Base-by-base conservation (phyloP, 495 filamentous ascomycete genomes). In the Neurospora discreta region DNA sequence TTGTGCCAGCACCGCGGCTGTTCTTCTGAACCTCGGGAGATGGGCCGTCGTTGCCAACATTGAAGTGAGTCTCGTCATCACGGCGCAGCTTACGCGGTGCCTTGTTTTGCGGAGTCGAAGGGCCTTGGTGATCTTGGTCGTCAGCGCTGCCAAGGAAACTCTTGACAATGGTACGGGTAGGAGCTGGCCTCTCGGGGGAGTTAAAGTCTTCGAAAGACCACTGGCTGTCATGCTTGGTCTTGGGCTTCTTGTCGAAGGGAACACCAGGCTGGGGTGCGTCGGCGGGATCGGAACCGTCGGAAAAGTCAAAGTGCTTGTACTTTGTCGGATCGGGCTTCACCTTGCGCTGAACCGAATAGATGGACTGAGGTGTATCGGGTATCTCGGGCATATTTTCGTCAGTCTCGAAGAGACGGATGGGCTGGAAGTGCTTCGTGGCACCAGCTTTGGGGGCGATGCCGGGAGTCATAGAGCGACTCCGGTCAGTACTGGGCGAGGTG, bases 141-240 rank as follows among this genome's bases (percentile, higher is more conserved):
- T 65, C 52, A 65, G 18, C 52, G 52, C 30, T 65, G 26, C 26
- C 16, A 18, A 65, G 23, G 52, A 65, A 65, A 15, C 52, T 65
- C 23, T 84, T 82, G 72, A 77, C 71, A 18, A 88, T 75, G 4
- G 78, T 75, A 68, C 84, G 84, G 46, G 71, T 76, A 5, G 83
- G 80, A 39, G 81, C 77, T 33, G 83, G 74, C 81, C 96, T 97
- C 74, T 90, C 84, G 0, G 95, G 0, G 95, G 94, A 5, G 94
- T 95, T 23, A 82, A 95, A 95, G 79, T 96, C 93, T 60, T 92
- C 90, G 80, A 97, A 97, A 60, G 89, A 89, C 93, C 94, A 97
- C 69, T 91, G 87, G 52, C 86, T 86, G 38, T 81, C 81, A 77
- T 92, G 87, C 81, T 91, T 93, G 60, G 85, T 85, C 77, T 86